Evolutionary conservation across 192 early-diverging fungal species (phyloP).

Genomic region (Mycoemilia scoparia): DNA sequence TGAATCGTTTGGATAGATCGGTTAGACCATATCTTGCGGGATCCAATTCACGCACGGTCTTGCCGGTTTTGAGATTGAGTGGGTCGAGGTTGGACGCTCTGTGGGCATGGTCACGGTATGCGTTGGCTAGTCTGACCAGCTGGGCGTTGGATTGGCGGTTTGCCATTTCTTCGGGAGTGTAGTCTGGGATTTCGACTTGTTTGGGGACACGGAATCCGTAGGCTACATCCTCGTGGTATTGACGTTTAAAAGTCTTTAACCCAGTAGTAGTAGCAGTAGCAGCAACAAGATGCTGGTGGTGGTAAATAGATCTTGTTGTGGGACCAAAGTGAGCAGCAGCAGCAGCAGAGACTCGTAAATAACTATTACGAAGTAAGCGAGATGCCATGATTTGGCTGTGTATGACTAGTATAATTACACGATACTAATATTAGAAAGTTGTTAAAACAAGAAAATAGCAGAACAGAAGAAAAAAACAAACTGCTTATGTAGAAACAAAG

Average conservation of each 20-base stretch:
- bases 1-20: constrained; percentile 32
- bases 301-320: too few species aligned
- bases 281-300: too few species aligned
- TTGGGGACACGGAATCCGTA: constrained; percentile 80
- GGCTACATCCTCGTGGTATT: constrained; percentile 63
- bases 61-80: constrained; percentile 37
- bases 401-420: too few species aligned
- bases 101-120: constrained; percentile 68
- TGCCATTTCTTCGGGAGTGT: constrained; percentile 52
- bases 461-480: too few species aligned
- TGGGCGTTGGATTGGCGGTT: constrained; percentile 75
- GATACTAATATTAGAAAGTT: too few species aligned
- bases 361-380: too few species aligned
- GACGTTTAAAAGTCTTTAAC: constrained; percentile 7
- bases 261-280: too few species aligned
- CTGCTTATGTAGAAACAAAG: too few species aligned
- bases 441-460: too few species aligned
- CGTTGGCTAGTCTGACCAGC: constrained; percentile 64
- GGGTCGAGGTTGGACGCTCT: constrained; percentile 73
- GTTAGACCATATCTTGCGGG: constrained; percentile 68
- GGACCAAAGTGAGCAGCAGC: too few species aligned
- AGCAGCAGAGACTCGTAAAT: too few species aligned
- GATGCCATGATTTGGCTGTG: too few species aligned
- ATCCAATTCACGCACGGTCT: constrained; percentile 50
- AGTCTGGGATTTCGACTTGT: constrained; percentile 51